Base-by-base conservation (phyloP, 768 basidiomycete genomes). In the Cyathus striatus region DNA sequence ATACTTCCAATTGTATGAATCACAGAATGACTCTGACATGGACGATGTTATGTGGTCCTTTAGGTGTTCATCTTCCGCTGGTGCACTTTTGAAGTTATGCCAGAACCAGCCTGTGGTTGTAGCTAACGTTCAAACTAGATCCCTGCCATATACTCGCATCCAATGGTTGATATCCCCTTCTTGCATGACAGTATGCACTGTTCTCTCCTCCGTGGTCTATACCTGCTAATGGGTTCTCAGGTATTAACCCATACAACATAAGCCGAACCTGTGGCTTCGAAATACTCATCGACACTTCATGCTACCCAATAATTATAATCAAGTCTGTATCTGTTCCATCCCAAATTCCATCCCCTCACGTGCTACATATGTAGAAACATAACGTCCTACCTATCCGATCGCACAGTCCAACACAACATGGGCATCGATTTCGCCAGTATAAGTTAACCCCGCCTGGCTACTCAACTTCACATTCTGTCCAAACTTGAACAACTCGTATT, bases 1-100 rank as follows among this genome's bases (percentile, higher is more conserved):
- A 12, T 83, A 82, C 55, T 87, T 87, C 68, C 84, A 84, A 64
- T 87, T 87, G 57, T 88, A 87, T 56, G 83, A 88, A 56, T 82
- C 79, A 43, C 64, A 86, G 39, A 73, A 60, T 40, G 65, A 81
- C 46, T 79, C 82, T 4, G 72, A 69, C 26, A 74, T 63, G 42
- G 80, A 81, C 55, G 79, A 81, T 49, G 74, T 82, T 5, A 76
- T 81, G 7, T 76, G 72, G 65, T 68, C 83, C 41, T 61, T 63
- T 23, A 66, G 65, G 38, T 63, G 74, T 49, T 65, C 64, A 1
- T 61, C 65, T 3, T 68, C 80, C 22, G 53, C 82, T 0, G 86
- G 83, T 3, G 61, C 87, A 9, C 81, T 87, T 49, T 83, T 86
- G 83, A 84, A 87, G 57, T 65, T 75, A 45, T 85, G 85, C 53